A percentile compares a stretch with the other conserved stretches of the same genome.
phyloP scores from a whole-genome alignment of 1,284 basidiomycete species.

The Tilletia caries region DNA sequence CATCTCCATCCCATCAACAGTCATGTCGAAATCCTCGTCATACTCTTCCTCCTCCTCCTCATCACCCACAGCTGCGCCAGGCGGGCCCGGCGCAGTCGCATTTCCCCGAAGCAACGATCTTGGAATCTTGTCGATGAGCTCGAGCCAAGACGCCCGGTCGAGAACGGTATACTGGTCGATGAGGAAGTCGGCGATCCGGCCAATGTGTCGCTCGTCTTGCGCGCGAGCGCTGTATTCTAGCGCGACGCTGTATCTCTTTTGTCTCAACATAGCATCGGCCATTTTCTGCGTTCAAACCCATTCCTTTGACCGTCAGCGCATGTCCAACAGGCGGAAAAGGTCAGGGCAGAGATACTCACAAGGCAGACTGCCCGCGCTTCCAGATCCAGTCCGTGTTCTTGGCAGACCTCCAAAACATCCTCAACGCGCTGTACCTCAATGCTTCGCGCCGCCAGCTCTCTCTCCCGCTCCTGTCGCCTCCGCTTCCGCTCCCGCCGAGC shows the following conservation, averaged over 20 bases:
- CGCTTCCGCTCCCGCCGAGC: slow-evolving; percentile 8
- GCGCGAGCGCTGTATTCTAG: slow-evolving; percentile 6
- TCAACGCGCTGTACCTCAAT: slow-evolving; percentile 31
- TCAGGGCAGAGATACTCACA: slow-evolving; percentile 6
- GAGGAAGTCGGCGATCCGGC: slow-evolving; percentile 8
- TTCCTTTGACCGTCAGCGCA: not conserved
- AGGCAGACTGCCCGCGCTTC: slow-evolving; percentile 49
- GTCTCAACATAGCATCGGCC: slow-evolving; percentile 38
- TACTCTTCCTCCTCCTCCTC: slow-evolving; percentile 15
- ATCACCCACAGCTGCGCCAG: slow-evolving; percentile 17
- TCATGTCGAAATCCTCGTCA: slow-evolving; percentile 16
- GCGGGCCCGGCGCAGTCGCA: not conserved
- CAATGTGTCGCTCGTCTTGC: slow-evolving; percentile 2
- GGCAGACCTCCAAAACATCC: slow-evolving; percentile 46
- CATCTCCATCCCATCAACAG: slow-evolving; percentile 4
- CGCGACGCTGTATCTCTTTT: not conserved
- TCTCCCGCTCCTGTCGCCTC: slow-evolving; percentile 15
- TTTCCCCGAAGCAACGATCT: slow-evolving; percentile 31
- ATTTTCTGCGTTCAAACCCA: slow-evolving; percentile 32
- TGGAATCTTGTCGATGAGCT: slow-evolving; percentile 46
- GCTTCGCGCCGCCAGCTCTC: not conserved
- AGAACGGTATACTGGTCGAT: slow-evolving; percentile 34
- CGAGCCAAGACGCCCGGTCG: slow-evolving; percentile 37
- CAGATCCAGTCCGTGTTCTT: slow-evolving; percentile 40
- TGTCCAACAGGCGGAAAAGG: not conserved